Base-by-base conservation (phyloP, 768 basidiomycete species). In the Tylopilus plumbeoviolaceoides region DNA sequence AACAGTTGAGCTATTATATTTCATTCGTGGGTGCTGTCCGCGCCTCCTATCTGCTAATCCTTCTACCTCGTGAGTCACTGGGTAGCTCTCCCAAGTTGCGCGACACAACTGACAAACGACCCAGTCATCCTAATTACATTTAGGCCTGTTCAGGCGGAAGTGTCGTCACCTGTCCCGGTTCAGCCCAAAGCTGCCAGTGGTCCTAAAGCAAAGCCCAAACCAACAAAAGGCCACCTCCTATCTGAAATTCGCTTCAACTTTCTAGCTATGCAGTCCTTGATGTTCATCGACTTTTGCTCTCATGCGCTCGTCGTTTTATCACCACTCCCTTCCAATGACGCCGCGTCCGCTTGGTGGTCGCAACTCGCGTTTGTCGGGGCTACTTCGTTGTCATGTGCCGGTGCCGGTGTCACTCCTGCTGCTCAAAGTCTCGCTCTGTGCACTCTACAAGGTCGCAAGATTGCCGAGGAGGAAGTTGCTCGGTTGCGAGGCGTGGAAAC, bases 1-100 rank as follows among this genome's bases (percentile, higher is more conserved):
- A 79, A 35, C 73, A 87, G 78, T 63, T 90, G 56, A 85, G 87
- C 43, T 84, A 85, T 63, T 90, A 89, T 59, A 85, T 90, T 71
- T 85, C 87, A 0, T 76, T 81, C 20, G 72, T 86, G 52, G 88
- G 87, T 67, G 76, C 77, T 28, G 66, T 79, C 9, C 80, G 88
- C 27, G 87, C 87, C 1, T 62, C 82, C 49, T 78, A 88, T 60
- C 73, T 89, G 1, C 75, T 91, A 7, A 55, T 89, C 27, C 60
- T 90, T 59, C 74, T 90, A 40, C 88, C 89, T 6, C 73, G 87
- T 87, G 68, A 63, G 83, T 72, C 23, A 18, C 42, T 9, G 11
- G 15, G 39, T 12, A 25, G 7, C 20, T 25, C n/a, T 42, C 41
- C 31, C 47, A 70, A 27, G 59, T 75, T 30, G n/a, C 40, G 74